phyloP scores from a whole-genome alignment of 371 early-diverging fungal genomes.

The Rhizomucor pusillus region DNA sequence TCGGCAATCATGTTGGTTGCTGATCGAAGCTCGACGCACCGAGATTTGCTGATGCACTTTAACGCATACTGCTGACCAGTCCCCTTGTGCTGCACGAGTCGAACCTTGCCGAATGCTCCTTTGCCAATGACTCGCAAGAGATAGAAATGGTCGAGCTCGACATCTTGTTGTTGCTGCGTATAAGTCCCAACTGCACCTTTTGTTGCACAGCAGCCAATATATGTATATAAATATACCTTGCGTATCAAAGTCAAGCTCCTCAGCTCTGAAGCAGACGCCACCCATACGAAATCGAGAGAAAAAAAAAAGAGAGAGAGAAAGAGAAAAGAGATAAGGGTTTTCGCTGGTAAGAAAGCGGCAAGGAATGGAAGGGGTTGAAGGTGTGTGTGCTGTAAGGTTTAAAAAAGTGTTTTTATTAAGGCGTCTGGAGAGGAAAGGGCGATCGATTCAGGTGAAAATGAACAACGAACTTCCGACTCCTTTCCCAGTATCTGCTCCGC shows the following conservation, averaged over 20 bases:
- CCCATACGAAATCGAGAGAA: constrained; percentile 19
- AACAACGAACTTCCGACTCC: no score
- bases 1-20: constrained; percentile 57
- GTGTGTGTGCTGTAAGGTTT: no score
- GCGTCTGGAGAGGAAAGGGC: no score
- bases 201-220: neutral
- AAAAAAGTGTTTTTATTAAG: no score
- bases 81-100: constrained; percentile 81
- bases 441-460: no score
- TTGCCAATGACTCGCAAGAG: constrained; percentile 65
- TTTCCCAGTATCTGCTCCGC: no score
- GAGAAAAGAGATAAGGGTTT: neutral
- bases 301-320: neutral
- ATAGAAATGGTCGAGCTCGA: constrained; percentile 27
- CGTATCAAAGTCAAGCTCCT: constrained; percentile 29
- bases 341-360: neutral
- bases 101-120: constrained; percentile 79
- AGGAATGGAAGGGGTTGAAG: neutral
- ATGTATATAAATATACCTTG: constrained; percentile 19
- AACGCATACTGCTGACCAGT: constrained; percentile 53
- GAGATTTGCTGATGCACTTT: constrained; percentile 57
- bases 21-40: constrained; percentile 52
- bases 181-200: neutral
- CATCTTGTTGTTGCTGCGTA: neutral
- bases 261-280: constrained; percentile 32